These are phyloP conservation scores for Lotmaria passim DNA, from an alignment of 208 protist species.

Conservation along the genomic window DNA sequence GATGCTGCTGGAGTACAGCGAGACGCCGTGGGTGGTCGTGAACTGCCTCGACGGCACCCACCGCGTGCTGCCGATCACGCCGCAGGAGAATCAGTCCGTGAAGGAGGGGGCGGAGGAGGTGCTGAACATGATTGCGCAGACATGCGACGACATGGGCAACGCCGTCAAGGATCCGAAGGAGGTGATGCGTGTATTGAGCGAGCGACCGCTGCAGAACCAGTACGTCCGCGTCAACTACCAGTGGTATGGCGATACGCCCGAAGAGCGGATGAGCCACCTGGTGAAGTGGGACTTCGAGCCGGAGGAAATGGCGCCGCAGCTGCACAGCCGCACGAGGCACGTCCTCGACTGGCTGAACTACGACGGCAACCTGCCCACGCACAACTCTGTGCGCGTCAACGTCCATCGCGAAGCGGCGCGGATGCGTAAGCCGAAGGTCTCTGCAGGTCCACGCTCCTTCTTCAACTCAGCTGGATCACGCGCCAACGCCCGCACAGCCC, in stretches of 20 bases:
- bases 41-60: slow-evolving; percentile 81
- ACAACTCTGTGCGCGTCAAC: slow-evolving; percentile 78
- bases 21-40: slow-evolving; percentile 89
- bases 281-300: slow-evolving; percentile 89
- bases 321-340: slow-evolving; percentile 72
- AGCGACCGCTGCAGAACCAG: slow-evolving; percentile 87
- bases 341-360: slow-evolving; percentile 88
- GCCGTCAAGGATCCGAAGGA: slow-evolving; percentile 68
- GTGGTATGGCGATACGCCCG: slow-evolving; percentile 91
- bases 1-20: slow-evolving; percentile 92
- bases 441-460: slow-evolving; percentile 65
- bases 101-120: slow-evolving; percentile 50
- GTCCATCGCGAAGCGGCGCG: slow-evolving; percentile 70
- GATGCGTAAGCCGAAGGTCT: slow-evolving; percentile 60
- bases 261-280: slow-evolving; percentile 85
- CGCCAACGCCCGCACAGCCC: slow-evolving; percentile 73
- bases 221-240: slow-evolving; percentile 92
- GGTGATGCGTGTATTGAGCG: slow-evolving; percentile 70
- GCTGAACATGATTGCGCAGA: slow-evolving; percentile 56
- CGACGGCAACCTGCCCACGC: slow-evolving; percentile 84
- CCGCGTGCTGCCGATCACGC: slow-evolving; percentile 55
- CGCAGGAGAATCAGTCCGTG: slow-evolving; percentile 30
- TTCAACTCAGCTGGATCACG: slow-evolving; percentile 86
- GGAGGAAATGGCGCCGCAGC: slow-evolving; percentile 43
- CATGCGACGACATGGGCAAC: slow-evolving; percentile 65